phyloP scores from a whole-genome alignment of 495 filamentous ascomycete species.

The Pyrenula aspistea region DNA sequence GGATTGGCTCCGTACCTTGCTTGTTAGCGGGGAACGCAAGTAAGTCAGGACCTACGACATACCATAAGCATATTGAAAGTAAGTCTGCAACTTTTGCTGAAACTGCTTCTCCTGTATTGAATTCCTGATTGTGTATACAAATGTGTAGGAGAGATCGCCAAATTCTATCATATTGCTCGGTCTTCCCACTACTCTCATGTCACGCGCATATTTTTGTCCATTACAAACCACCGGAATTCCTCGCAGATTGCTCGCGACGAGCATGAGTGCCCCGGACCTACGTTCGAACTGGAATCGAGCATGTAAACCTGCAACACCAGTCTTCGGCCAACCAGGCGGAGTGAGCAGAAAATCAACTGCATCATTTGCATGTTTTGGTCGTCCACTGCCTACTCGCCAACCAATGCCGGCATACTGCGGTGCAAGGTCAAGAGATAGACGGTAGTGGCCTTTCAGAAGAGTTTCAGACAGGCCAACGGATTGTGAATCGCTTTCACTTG shows the following conservation, averaged over 20 bases:
- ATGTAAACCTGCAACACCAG: conserved; percentile 3
- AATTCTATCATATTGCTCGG: conserved; percentile 6
- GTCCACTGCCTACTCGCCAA: conserved; percentile 4
- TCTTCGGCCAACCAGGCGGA: background rate
- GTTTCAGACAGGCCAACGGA: background rate
- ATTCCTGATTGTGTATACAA: conserved; percentile 3
- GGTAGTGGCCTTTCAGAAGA: background rate
- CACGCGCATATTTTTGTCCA: conserved; percentile 1
- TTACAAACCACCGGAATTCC: conserved; percentile 5
- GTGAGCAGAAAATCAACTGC: conserved; percentile 4
- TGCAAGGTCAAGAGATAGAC: conserved; percentile 1
- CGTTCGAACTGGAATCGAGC: conserved; percentile 3
- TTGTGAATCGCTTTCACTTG: background rate
- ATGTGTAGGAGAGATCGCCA: conserved; percentile 7
- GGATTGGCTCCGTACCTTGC: conserved; percentile 1
- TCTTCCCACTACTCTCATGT: conserved; percentile 4
- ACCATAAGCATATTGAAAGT: background rate
- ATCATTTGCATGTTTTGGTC: background rate
- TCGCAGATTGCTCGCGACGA: conserved; percentile 6
- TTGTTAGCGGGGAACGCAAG: conserved; percentile 3
- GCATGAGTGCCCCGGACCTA: conserved; percentile 7
- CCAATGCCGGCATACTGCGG: conserved; percentile 4
- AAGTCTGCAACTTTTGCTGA: conserved; percentile 1
- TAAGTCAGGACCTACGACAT: background rate
- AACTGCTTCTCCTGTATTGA: conserved; percentile 7